A percentile compares a stretch with the other conserved stretches of the same genome.
These are phyloP conservation scores for Sarcodon aspratus DNA, from an alignment of 768 basidiomycete species.

Conservation along the genomic window DNA sequence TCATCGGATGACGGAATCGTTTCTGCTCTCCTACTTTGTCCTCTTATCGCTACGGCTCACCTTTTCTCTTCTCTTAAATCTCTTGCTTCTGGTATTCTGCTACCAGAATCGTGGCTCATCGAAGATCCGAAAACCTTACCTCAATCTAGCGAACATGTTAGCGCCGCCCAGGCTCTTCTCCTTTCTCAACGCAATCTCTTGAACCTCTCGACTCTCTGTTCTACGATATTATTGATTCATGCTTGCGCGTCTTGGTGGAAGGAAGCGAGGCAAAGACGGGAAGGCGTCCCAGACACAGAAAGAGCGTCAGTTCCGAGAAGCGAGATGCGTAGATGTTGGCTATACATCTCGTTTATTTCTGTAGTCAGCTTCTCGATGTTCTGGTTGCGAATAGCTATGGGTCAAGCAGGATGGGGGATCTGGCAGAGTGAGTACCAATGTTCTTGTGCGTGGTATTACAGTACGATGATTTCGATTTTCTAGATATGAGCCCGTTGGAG, in stretches of 20 bases:
- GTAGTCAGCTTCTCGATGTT: constrained; percentile 38
- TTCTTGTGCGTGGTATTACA: background rate
- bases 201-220: constrained; percentile 71
- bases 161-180: constrained; percentile 42
- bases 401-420: constrained; percentile 31
- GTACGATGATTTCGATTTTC: background rate
- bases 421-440: constrained; percentile 54
- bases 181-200: constrained; percentile 68
- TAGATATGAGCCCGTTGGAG: constrained; percentile 75
- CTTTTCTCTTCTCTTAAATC: constrained; percentile 37
- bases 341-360: constrained; percentile 56
- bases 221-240: constrained; percentile 70
- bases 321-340: constrained; percentile 49
- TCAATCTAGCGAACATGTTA: constrained; percentile 26
- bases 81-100: constrained; percentile 15
- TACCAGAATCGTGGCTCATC: constrained; percentile 66
- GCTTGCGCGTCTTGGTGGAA: constrained; percentile 68
- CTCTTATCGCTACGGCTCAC: constrained; percentile 65
- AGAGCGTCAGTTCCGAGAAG: constrained; percentile 67
- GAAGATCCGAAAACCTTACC: constrained; percentile 55
- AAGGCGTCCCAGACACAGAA: constrained; percentile 48
- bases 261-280: constrained; percentile 37
- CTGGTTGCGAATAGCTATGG: constrained; percentile 35
- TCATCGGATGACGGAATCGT: constrained; percentile 79
- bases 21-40: constrained; percentile 76